Evolutionary conservation across 192 early-diverging fungal species (phyloP).

Genomic region (Gonapodya sp.): DNA sequence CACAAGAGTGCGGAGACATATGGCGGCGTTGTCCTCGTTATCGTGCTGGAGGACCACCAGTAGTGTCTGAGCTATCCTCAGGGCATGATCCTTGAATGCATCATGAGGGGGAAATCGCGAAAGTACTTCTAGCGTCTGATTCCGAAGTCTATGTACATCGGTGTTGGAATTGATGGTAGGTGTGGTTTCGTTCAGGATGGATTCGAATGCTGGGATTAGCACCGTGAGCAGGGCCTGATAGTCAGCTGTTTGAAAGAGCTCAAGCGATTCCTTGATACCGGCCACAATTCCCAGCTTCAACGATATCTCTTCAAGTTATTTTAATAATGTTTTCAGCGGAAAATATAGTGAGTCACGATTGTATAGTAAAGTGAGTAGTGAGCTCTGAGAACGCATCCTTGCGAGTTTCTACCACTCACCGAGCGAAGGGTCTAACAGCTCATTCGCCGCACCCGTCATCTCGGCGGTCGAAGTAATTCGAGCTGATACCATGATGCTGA

Average conservation of each 20-base stretch:
- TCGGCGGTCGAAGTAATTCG: not conserved
- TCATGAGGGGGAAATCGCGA: not conserved
- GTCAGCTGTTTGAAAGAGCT: slow-evolving; percentile 79
- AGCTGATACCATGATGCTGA: not conserved
- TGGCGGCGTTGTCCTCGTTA: slow-evolving; percentile 96
- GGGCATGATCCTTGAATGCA: not conserved
- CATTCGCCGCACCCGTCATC: not conserved
- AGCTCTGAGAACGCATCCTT: not conserved
- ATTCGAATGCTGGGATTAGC: slow-evolving; percentile 73
- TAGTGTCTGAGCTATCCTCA: not conserved
- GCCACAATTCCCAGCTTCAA: slow-evolving; percentile 72
- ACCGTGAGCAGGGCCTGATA: slow-evolving; percentile 65
- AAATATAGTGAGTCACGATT: too few species aligned
- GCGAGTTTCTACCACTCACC: not conserved
- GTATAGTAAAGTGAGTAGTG: not conserved
- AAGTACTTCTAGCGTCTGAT: not conserved
- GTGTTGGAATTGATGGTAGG: not conserved
- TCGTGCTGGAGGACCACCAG: slow-evolving; percentile 44
- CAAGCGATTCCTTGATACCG: slow-evolving; percentile 84
- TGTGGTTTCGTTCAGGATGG: slow-evolving; percentile 37
- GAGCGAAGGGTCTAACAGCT: not conserved
- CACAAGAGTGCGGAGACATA: slow-evolving; percentile 87
- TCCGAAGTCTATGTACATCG: not conserved
- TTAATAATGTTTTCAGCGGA: too few species aligned
- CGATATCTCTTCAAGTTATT: slow-evolving; percentile 36